Conservation (phyloP, 2,329 filamentous ascomycete species). For the Alternaria brassicae region DNA sequence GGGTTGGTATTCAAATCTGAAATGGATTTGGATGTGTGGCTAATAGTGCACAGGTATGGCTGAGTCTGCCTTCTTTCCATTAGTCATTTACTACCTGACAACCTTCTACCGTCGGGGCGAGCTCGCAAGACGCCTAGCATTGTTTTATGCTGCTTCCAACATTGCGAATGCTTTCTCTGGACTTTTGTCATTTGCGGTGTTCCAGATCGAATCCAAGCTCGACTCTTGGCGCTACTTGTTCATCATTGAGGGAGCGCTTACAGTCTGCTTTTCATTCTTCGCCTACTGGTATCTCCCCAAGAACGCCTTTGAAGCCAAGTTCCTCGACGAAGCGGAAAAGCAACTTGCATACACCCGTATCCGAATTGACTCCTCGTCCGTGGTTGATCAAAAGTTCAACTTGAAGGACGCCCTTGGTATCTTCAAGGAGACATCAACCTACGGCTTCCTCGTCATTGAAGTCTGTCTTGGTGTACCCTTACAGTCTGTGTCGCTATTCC, state of each 20-base stretch:
- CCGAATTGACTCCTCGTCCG: constrained; percentile 74
- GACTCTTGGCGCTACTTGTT: constrained; percentile 71
- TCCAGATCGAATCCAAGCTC: constrained; percentile 62
- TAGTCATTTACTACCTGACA: constrained; percentile 68
- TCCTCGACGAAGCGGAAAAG: constrained; percentile 71
- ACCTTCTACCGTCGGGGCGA: constrained; percentile 75
- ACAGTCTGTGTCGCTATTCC: constrained; percentile 64
- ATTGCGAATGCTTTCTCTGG: constrained; percentile 74
- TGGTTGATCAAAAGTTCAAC: constrained; percentile 64
- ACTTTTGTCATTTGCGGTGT: constrained; percentile 66
- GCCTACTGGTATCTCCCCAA: constrained; percentile 73
- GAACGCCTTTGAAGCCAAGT: constrained; percentile 68
- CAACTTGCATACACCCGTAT: constrained; percentile 75
- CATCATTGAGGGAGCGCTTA: constrained; percentile 65
- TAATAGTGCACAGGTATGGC: constrained; percentile 56
- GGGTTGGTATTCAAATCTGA: constrained; percentile 49
- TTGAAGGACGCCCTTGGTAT: constrained; percentile 61
- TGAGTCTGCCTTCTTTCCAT: constrained; percentile 72
- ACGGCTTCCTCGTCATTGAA: constrained; percentile 63
- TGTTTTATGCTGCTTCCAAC: constrained; percentile 79
- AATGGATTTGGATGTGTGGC: neutral
- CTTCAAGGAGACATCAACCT: constrained; percentile 62
- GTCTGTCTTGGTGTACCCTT: constrained; percentile 67
- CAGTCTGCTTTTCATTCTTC: constrained; percentile 67
- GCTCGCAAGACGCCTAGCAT: constrained; percentile 71